These are phyloP conservation scores for Hypoxylon lenormandii DNA, from an alignment of 495 filamentous ascomycete genomes.

Conservation along the genomic window DNA sequence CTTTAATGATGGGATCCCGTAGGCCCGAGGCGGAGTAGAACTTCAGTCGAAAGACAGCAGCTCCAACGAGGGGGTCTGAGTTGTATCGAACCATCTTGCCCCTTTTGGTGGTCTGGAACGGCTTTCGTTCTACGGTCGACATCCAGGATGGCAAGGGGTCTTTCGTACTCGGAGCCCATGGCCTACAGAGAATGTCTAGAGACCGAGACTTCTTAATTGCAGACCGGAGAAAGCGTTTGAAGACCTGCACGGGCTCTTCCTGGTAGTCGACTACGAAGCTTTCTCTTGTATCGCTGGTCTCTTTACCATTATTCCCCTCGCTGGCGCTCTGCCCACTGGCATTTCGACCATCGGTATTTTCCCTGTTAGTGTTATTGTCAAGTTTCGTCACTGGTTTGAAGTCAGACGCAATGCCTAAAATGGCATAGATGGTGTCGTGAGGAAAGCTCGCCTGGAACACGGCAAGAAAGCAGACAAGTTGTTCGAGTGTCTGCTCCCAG, in stretches of 20 bases:
- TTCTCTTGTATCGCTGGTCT: conserved; percentile 6
- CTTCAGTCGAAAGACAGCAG: conserved; percentile 20
- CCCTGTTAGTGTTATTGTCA: not conserved
- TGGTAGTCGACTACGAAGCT: conserved; percentile 1
- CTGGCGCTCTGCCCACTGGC: too few relatives aligned
- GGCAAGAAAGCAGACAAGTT: conserved; percentile 45
- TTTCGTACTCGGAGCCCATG: conserved; percentile 41
- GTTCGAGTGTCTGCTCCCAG: conserved; percentile 38
- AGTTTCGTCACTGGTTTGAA: conserved; percentile 13
- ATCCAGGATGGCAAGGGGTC: conserved; percentile 41
- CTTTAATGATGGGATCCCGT: not conserved
- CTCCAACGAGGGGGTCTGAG: conserved; percentile 46
- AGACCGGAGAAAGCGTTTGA: conserved; percentile 41
- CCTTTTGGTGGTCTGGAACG: conserved; percentile 27
- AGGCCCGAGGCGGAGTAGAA: conserved; percentile 19
- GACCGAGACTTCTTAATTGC: conserved; percentile 36
- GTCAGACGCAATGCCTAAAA: conserved; percentile 44
- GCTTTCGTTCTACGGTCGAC: conserved; percentile 15
- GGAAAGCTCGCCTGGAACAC: conserved; percentile 43
- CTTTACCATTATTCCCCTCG: too few relatives aligned
- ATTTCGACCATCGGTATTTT: too few relatives aligned
- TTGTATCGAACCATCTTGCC: conserved; percentile 36
- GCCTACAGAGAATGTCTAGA: conserved; percentile 51
- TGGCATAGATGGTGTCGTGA: conserved; percentile 44
- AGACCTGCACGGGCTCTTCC: conserved; percentile 29